Percentiles rank a stretch among this genome's conserved stretches.
Evolutionary conservation across 1,139 yeast species (phyloP).

Genomic region (Suhomyces choctaworum): DNA sequence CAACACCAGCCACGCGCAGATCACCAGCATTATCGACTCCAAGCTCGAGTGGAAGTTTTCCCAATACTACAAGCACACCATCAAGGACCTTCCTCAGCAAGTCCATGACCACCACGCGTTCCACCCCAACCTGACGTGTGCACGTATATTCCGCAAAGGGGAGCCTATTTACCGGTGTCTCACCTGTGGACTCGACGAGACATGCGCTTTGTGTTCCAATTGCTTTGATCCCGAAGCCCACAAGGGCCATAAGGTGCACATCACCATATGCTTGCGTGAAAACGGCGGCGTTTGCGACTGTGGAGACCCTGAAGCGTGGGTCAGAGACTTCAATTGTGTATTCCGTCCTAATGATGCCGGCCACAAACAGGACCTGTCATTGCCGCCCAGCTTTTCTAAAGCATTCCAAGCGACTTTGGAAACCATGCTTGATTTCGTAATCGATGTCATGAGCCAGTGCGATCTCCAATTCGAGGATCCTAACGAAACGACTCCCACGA

Average conservation of each 20-base stretch:
- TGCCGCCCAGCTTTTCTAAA: slow-evolving; percentile 37
- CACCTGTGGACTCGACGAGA: slow-evolving; percentile 83
- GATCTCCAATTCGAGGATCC: slow-evolving; percentile 39
- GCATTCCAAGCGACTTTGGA: slow-evolving; percentile 50
- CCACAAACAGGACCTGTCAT: too few relatives aligned
- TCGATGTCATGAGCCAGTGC: slow-evolving; percentile 63
- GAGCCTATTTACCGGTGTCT: slow-evolving; percentile 83
- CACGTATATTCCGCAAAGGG: slow-evolving; percentile 73
- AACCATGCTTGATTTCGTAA: slow-evolving; percentile 64
- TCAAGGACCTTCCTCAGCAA: slow-evolving; percentile 24
- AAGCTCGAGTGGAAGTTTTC: slow-evolving; percentile 41
- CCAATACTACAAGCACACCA: slow-evolving; percentile 28
- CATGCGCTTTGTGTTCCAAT: slow-evolving; percentile 79
- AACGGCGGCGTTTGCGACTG: slow-evolving; percentile 85
- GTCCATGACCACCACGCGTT: slow-evolving; percentile 42
- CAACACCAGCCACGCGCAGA: slow-evolving; percentile 9
- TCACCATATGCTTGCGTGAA: slow-evolving; percentile 72
- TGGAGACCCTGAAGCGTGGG: slow-evolving; percentile 66
- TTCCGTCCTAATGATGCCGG: slow-evolving; percentile 12
- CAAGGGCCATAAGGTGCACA: slow-evolving; percentile 71
- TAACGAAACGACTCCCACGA: slow-evolving; percentile 22
- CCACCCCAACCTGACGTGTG: slow-evolving; percentile 76
- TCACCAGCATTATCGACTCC: slow-evolving; percentile 27
- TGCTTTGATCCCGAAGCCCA: slow-evolving; percentile 77
- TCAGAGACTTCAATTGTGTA: slow-evolving; percentile 36